These are phyloP conservation scores for Komagataea norvegica DNA, from an alignment of 1,139 yeast species.

Conservation along the genomic window DNA sequence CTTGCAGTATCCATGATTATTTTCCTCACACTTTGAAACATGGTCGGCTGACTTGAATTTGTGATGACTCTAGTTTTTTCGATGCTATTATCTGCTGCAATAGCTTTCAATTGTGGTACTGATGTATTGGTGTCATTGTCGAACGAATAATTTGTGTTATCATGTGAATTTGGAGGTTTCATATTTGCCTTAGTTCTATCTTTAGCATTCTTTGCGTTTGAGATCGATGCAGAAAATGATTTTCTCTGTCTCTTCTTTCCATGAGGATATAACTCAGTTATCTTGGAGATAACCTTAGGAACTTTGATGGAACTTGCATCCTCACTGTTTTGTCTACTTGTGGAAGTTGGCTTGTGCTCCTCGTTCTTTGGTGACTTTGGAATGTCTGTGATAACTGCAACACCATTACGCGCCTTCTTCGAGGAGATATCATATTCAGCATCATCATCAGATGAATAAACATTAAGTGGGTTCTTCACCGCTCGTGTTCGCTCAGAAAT, in stretches of 20 bases:
- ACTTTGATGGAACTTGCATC: not conserved
- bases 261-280: not conserved
- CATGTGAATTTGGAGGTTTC: not conserved
- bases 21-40: too few species aligned
- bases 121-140: too few species aligned
- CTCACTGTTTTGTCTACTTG: not conserved
- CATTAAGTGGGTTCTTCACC: too few species aligned
- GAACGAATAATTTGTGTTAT: not conserved
- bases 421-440: not conserved
- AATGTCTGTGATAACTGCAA: not conserved
- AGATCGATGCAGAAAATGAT: not conserved
- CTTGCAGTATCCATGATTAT: too few species aligned
- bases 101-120: too few species aligned
- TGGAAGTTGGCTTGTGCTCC: not conserved
- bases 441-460: not conserved
- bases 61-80: too few species aligned
- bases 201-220: not conserved
- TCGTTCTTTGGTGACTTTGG: not conserved
- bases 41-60: too few species aligned
- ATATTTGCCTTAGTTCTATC: not conserved
- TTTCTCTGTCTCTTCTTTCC: not conserved
- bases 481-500: too few species aligned
- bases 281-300: constrained; percentile 1
- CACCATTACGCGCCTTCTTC: not conserved
- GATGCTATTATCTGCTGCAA: too few species aligned